Percentiles rank a stretch among this genome's conserved stretches.
phyloP scores from a whole-genome alignment of 306 rosid genomes.

The Luffa aegyptiaca region DNA sequence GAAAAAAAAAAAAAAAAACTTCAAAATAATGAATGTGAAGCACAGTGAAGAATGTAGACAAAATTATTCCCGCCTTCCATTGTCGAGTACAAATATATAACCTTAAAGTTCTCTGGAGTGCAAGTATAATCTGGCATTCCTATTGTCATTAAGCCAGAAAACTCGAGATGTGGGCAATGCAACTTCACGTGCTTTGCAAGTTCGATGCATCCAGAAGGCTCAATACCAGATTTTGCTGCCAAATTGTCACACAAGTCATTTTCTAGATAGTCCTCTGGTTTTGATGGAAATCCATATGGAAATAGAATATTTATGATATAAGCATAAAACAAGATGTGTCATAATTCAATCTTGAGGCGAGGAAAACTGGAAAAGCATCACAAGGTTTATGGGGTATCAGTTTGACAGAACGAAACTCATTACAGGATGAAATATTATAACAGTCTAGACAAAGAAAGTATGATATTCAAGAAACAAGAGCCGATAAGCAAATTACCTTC shows the following conservation, averaged over 20 bases:
- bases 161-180: constrained; percentile 32
- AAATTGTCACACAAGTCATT: background rate
- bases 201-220: constrained; percentile 34
- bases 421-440: background rate
- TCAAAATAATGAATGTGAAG: background rate
- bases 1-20: background rate
- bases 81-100: constrained; percentile 4
- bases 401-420: background rate
- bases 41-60: background rate
- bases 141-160: constrained; percentile 49
- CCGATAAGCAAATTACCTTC: background rate
- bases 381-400: background rate
- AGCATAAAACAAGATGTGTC: background rate
- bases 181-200: constrained; percentile 33
- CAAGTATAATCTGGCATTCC: constrained; percentile 48
- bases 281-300: background rate
- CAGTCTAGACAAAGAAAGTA: background rate
- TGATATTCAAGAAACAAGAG: background rate
- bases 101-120: constrained; percentile 43
- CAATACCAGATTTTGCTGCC: constrained; percentile 43
- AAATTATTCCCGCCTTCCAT: background rate
- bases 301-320: background rate
- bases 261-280: background rate
- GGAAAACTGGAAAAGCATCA: background rate
- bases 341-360: background rate